phyloP scores from a whole-genome alignment of 108 stramenopile species.

The Nannochloropsis gaditana region DNA sequence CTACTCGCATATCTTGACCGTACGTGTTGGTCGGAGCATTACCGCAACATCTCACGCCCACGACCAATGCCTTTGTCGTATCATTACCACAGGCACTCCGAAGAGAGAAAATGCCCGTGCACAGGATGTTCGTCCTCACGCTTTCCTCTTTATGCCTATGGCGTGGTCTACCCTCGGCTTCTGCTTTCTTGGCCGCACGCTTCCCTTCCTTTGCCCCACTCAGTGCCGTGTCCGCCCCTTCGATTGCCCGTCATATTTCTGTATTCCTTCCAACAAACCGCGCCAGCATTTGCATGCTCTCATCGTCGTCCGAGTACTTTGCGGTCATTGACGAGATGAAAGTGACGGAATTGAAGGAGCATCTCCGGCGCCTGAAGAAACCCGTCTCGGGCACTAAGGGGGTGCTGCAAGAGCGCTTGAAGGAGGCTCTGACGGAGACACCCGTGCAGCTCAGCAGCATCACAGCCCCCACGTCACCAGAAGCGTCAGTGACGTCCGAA shows the following conservation, averaged over 20 bases:
- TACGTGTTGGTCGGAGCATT: too few species aligned
- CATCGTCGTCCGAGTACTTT: neutral
- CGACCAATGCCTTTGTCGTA: too few species aligned
- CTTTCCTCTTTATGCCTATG: neutral
- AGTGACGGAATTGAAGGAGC: constrained; percentile 10
- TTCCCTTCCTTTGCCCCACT: neutral
- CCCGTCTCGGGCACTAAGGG: neutral
- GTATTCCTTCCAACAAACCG: neutral
- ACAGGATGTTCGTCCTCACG: constrained; percentile 10
- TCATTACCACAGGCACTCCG: too few species aligned
- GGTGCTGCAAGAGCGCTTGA: neutral
- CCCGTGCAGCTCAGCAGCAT: neutral
- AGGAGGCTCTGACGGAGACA: neutral
- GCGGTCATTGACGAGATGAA: constrained; percentile 14
- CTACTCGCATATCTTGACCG: too few species aligned
- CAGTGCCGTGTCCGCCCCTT: neutral
- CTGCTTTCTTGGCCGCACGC: constrained; percentile 9
- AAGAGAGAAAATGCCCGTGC: neutral
- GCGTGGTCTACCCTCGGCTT: neutral
- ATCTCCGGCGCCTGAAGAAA: neutral
- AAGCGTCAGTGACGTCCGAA: neutral
- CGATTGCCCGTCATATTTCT: too few species aligned
- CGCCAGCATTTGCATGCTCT: constrained; percentile 2
- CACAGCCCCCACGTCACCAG: neutral
- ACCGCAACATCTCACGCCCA: too few species aligned